Conservation (phyloP, 129 eudicot species). For the Artemisia argyi region DNA sequence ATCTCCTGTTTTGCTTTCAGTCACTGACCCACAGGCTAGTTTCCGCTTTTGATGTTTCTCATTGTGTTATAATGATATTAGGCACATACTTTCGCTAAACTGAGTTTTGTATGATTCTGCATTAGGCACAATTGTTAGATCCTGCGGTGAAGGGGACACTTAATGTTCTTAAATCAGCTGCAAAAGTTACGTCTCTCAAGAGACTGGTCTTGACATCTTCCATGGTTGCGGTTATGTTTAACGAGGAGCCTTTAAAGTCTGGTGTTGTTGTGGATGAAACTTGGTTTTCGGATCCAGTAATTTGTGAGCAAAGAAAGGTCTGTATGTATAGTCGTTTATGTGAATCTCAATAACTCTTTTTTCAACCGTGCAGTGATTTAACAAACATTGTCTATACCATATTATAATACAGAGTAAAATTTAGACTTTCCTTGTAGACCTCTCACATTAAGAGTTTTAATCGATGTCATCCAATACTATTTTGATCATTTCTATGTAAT, state of each 20-base stretch:
- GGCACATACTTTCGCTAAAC: not conserved
- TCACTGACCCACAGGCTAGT: slow-evolving; percentile 3
- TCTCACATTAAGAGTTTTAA: not conserved
- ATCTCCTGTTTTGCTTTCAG: slow-evolving; percentile 5
- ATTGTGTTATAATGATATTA: not conserved
- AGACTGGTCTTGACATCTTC: slow-evolving; percentile 49
- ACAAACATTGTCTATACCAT: too few relatives aligned
- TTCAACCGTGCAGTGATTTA: not conserved
- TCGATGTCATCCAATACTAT: too few relatives aligned
- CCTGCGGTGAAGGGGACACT: slow-evolving; percentile 57
- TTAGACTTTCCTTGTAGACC: not conserved
- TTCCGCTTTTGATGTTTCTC: not conserved
- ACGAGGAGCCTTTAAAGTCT: slow-evolving; percentile 15
- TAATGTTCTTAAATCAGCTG: slow-evolving; percentile 45
- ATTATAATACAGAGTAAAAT: too few relatives aligned
- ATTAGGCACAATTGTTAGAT: slow-evolving; percentile 41
- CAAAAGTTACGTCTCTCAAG: slow-evolving; percentile 36
- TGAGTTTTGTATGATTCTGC: not conserved
- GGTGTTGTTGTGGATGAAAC: slow-evolving; percentile 46
- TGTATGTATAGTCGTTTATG: not conserved
- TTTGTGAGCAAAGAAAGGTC: slow-evolving; percentile 38
- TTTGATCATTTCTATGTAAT: too few relatives aligned
- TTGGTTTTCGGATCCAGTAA: slow-evolving; percentile 40
- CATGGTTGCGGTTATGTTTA: slow-evolving; percentile 34
- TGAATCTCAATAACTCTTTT: not conserved